Percentiles rank a stretch among this genome's conserved stretches.
Conservation (phyloP, 768 basidiomycete species). For the Boletus patriciae region DNA sequence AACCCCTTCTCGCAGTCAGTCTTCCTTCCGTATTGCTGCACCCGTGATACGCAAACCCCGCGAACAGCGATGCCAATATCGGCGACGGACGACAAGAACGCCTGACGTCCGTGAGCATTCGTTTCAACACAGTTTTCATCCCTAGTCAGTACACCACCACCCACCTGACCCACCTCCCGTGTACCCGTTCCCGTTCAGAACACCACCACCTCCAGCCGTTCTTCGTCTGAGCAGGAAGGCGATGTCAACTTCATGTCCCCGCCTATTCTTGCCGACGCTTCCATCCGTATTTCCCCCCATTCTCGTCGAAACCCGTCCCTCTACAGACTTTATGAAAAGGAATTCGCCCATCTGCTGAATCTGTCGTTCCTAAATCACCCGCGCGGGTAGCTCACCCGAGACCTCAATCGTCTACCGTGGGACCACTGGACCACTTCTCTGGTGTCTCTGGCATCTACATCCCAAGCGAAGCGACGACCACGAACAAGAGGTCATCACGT, state of each 20-base stretch:
- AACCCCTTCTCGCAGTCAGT: too few relatives aligned
- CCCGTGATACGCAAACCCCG: conserved; percentile 4
- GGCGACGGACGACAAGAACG: conserved; percentile 21
- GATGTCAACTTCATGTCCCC: conserved; percentile 26
- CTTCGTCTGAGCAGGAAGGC: conserved; percentile 12
- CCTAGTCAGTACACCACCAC: conserved; percentile 10
- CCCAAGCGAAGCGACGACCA: conserved; percentile 30
- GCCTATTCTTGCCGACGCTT: conserved; percentile 22
- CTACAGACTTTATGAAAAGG: conserved; percentile 49
- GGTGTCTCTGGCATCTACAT: conserved; percentile 44
- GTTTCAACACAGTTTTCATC: conserved; percentile 10
- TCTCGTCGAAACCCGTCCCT: conserved; percentile 40
- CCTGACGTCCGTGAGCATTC: conserved; percentile 18
- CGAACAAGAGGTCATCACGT: background rate
- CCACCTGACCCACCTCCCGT: background rate
- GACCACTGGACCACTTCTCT: conserved; percentile 42
- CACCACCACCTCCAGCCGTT: conserved; percentile 21
- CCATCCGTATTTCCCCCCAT: conserved; percentile 28
- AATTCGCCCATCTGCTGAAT: conserved; percentile 38
- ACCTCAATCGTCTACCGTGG: conserved; percentile 45
- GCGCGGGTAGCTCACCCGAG: conserved; percentile 37
- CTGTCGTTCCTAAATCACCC: conserved; percentile 37
- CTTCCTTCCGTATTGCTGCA: conserved; percentile 7
- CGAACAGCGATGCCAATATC: conserved; percentile 18
- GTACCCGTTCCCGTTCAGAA: conserved; percentile 16